phyloP scores from a whole-genome alignment of 2,329 filamentous ascomycete species.

The Tympanopsis confertula region DNA sequence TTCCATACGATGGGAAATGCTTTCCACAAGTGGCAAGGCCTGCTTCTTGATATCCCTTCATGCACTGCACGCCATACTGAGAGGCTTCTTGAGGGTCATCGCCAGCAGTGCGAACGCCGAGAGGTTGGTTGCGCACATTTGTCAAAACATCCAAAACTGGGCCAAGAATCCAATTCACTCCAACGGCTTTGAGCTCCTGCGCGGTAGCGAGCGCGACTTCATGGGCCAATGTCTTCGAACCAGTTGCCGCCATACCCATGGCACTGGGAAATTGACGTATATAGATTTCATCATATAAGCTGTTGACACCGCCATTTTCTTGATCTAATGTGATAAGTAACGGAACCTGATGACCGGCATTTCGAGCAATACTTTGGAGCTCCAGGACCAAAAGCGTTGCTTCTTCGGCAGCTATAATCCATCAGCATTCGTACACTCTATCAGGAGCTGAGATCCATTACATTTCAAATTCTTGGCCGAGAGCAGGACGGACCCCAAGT shows the following conservation, averaged over 20 bases:
- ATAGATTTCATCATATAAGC: slow-evolving; percentile 87
- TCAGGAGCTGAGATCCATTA: slow-evolving; percentile 24
- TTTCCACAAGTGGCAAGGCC: slow-evolving; percentile 85
- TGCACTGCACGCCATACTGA: slow-evolving; percentile 77
- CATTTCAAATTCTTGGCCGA: slow-evolving; percentile 80
- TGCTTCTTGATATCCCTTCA: slow-evolving; percentile 86
- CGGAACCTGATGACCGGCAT: slow-evolving; percentile 81
- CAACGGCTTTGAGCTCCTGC: slow-evolving; percentile 81
- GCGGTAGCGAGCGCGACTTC: slow-evolving; percentile 87
- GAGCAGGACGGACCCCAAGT: slow-evolving; percentile 77
- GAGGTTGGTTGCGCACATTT: slow-evolving; percentile 79
- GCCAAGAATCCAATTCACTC: slow-evolving; percentile 90
- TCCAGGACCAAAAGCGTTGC: slow-evolving; percentile 81
- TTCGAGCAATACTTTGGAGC: slow-evolving; percentile 79
- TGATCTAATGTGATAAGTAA: slow-evolving; percentile 87
- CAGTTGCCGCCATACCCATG: slow-evolving; percentile 92
- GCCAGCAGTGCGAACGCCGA: slow-evolving; percentile 79
- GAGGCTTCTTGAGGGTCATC: slow-evolving; percentile 94
- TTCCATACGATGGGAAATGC: slow-evolving; percentile 93
- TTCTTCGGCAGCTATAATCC: slow-evolving; percentile 67
- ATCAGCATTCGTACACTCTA: slow-evolving; percentile 16
- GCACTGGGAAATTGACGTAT: slow-evolving; percentile 94
- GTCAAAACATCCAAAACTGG: slow-evolving; percentile 89
- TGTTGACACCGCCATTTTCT: slow-evolving; percentile 96
- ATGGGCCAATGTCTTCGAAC: slow-evolving; percentile 73